phyloP scores from a whole-genome alignment of 345 rosid genomes.

The Kandelia obovata region DNA sequence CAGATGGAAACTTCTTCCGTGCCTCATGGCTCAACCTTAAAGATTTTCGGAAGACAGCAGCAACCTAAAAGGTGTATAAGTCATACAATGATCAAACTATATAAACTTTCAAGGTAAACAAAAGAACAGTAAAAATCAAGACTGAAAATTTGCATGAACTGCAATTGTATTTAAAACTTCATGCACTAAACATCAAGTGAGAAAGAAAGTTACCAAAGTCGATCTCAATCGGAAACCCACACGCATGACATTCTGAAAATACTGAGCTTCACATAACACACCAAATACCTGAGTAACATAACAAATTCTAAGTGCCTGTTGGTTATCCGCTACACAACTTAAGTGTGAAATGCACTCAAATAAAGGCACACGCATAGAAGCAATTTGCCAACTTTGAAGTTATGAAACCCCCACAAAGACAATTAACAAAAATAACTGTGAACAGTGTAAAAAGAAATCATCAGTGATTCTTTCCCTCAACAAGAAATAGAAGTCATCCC shows the following conservation, averaged over 20 bases:
- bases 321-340: not conserved
- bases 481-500: no score
- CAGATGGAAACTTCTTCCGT: slow-evolving; percentile 76
- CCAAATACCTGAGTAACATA: slow-evolving; percentile 69
- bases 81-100: slow-evolving; percentile 14
- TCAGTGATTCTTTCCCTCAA: no score
- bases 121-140: not conserved
- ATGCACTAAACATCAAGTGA: slow-evolving; percentile 3
- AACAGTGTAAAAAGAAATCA: no score
- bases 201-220: slow-evolving; percentile 62
- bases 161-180: not conserved
- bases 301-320: slow-evolving; percentile 6
- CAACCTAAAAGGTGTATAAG: slow-evolving; percentile 51
- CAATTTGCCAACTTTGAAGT: not conserved
- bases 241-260: slow-evolving; percentile 99
- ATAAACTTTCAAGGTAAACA: not conserved
- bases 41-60: slow-evolving; percentile 94
- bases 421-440: no score
- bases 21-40: slow-evolving; percentile 89
- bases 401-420: no score
- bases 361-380: not conserved
- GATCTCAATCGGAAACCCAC: slow-evolving; percentile 91
- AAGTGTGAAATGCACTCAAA: slow-evolving; percentile 2
- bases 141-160: not conserved
- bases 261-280: slow-evolving; percentile 91